Base-by-base conservation (phyloP, 108 stramenopile genomes). In the Nitzschia palea region DNA sequence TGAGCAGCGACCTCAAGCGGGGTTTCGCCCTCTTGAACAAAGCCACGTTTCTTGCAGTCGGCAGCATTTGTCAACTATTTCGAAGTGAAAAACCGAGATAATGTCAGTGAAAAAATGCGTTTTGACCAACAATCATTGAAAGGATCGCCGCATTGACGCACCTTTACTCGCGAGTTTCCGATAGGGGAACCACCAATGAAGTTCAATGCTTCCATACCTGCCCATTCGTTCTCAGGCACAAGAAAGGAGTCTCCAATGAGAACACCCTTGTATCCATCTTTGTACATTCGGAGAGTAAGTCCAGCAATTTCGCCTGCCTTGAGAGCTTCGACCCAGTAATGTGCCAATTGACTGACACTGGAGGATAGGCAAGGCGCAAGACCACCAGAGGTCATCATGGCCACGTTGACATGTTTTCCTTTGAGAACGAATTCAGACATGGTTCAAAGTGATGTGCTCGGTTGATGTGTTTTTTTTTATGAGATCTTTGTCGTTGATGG, bases 101-200 rank as follows among this genome's bases (percentile, higher is more conserved):
- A 10, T 1, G 44, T 64, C 34, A 71, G 60, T 4, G 48, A 15
- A 25, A 35, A 26, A 34, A 53, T 50, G 29, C 31, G 34, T 12
- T 8, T 48, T 20, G 5, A 18, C 5, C 22, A 20, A 4, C 15
- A 20, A 12, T 48, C n/a, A 20, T 20, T 18, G 17, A 48, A 48
- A 20, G 47, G 22, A 10, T 20, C 47, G 47, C n/a, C 47, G 15
- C 47, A 20, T 23, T 26, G 55, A 25, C 83, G 54, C 65, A 93
- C 91, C 91, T 96, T 96, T 65, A 96, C 95, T 63, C 95, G 89
- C 56, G 90, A 92, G 64, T 93, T 93, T 33, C 95, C 95, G 58
- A 96, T 91, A 25, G 91, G 92, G 66, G 80, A 82, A 22, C 95
- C 95, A 27, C 95, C 95, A 62, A 94, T 52, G 22, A 79, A 77